phyloP scores from a whole-genome alignment of 2,329 filamentous ascomycete genomes.

The Fusarium illudens region DNA sequence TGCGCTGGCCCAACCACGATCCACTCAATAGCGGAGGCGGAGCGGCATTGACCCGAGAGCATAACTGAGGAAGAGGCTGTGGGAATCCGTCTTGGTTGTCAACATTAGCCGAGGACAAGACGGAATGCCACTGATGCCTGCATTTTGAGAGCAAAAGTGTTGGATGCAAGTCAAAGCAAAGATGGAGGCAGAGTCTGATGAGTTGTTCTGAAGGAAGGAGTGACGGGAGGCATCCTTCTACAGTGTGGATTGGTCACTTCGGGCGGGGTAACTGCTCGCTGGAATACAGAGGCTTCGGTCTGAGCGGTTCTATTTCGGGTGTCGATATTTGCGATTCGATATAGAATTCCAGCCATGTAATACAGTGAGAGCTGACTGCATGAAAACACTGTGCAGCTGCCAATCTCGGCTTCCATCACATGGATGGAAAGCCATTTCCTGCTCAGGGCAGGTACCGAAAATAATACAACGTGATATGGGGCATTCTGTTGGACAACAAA shows the following conservation, averaged over 20 bases:
- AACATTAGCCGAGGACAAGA: neutral
- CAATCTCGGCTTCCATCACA: neutral
- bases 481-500: neutral
- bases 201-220: neutral
- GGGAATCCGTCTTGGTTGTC: neutral
- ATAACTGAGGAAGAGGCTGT: conserved; percentile 3
- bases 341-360: neutral
- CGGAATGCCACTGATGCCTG: neutral
- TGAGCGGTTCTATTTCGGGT: neutral
- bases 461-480: neutral
- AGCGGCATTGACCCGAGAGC: neutral
- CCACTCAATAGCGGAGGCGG: neutral
- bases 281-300: neutral
- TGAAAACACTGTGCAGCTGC: neutral
- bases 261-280: neutral
- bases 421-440: neutral
- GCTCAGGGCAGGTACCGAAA: too few relatives aligned
- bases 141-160: neutral
- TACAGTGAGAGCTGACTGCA: neutral
- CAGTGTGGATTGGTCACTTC: neutral
- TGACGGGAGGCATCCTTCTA: neutral
- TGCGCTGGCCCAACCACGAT: neutral
- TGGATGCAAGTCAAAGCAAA: neutral
- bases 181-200: neutral
- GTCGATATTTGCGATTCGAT: neutral